Evolutionary conservation across 108 stramenopile species (phyloP), one percentile per base, ranked within the genome.

Genomic region (Poteriospumella lacustris): DNA sequence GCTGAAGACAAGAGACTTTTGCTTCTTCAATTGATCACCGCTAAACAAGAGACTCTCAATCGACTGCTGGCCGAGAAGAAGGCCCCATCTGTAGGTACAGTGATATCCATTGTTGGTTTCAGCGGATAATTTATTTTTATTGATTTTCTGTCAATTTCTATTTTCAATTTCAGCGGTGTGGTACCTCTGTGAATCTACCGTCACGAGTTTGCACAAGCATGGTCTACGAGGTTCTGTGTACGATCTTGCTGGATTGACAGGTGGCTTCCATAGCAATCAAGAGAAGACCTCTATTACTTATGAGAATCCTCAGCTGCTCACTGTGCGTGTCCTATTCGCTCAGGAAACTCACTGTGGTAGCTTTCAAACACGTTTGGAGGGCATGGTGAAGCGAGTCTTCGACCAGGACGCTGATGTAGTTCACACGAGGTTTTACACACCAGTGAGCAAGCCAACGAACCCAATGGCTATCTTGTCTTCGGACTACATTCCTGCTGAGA

Each of bases 281-380:
- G 60, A 64, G 36, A 64, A 24, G 36, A 31, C 60, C 60, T 64
- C 60, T 34, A 64, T 64, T 31, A 3, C 28, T 34, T 64, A 64
- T 64, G 60, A 64, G 9, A 24, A 5, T 64, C 33, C 3, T 64
- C 60, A 64, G 36, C 5, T 24, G 3, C 60, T 64, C 24, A 34
- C 24, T 3, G 24, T 64, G 5, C 3, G 24, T 64, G 31, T 64
- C 3, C 36, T 64, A 24, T 64, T 64, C 24, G 9, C 3, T 31
- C 12, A 5, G 3, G 60, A 64, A 33, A 64, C 33, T 64, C 29
- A 64, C 33, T 64, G 60, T 34, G 60, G 60, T 3, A 64, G 3
- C 24, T 64, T 64, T 24, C 60, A 64, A 64, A 34, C 60, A 64
- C 9, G 36, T 26, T 64, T 64, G 60, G 60, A 64, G 31, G 31